Percentiles rank a stretch among this genome's conserved stretches.
Evolutionary conservation across 305 asterid genomes (phyloP).

Genomic region (Stenogyne calaminthoides): DNA sequence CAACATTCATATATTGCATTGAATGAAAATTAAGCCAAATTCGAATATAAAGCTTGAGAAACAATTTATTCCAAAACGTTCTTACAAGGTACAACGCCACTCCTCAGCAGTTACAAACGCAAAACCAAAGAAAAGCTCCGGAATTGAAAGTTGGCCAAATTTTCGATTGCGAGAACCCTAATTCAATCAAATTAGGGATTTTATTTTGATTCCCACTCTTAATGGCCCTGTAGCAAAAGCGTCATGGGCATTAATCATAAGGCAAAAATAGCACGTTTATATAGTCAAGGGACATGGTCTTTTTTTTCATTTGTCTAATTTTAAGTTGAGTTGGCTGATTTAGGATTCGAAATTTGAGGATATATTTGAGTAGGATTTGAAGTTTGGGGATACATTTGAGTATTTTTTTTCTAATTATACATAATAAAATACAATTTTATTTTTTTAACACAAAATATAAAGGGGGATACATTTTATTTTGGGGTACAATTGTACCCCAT

Average conservation of each 20-base stretch:
- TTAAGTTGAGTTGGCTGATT: no score
- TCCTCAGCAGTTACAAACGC: neutral
- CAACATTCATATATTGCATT: neutral
- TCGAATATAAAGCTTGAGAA: neutral
- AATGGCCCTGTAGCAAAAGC: slow-evolving; percentile 5
- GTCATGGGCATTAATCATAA: neutral
- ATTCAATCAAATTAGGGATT: slow-evolving; percentile 33
- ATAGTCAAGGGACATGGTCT: no score
- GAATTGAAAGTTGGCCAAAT: slow-evolving; percentile 10
- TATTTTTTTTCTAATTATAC: no score
- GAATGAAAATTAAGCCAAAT: neutral
- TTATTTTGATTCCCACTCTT: slow-evolving; percentile 17
- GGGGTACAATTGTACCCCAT: no score
- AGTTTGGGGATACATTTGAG: no score
- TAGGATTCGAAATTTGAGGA: no score
- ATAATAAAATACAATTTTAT: no score
- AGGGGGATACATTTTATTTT: no score
- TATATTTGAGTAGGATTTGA: no score
- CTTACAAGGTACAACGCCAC: neutral
- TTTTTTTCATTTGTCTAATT: no score
- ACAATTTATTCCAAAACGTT: neutral
- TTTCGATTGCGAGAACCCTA: slow-evolving; percentile 37
- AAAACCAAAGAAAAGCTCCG: slow-evolving; percentile 11
- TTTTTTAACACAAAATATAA: no score
- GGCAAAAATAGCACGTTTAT: no score